Evolutionary conservation across 2,329 filamentous ascomycete genomes (phyloP).

Genomic region (Westerdykella sp.): DNA sequence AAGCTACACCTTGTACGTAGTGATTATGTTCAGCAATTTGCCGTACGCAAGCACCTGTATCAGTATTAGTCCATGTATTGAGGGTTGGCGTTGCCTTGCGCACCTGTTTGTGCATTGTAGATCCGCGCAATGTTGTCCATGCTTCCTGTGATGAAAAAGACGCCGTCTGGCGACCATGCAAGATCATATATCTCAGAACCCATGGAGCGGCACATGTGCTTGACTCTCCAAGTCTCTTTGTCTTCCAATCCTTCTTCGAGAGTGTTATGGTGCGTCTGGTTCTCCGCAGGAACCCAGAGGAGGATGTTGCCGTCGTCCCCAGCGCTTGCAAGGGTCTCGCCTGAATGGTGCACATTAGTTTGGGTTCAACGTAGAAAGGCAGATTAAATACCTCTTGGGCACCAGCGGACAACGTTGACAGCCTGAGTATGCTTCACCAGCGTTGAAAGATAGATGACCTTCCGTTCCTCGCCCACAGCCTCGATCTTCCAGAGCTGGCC

Average conservation of each 20-base stretch:
- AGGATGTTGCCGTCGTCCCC: conserved; percentile 97
- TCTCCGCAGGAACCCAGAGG: conserved; percentile 87
- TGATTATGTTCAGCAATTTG: conserved; percentile 97
- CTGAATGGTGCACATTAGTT: conserved; percentile 43
- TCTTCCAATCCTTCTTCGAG: conserved; percentile 84
- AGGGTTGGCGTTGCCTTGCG: conserved; percentile 17
- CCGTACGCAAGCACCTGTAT: conserved; percentile 51
- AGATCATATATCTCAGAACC: conserved; percentile 97
- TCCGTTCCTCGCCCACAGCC: conserved; percentile 73
- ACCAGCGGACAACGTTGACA: conserved; percentile 96
- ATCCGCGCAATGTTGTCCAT: conserved; percentile 99
- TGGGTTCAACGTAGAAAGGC: conserved; percentile 5
- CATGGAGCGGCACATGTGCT: conserved; percentile 94
- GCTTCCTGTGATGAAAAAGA: conserved; percentile 95
- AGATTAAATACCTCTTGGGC: conserved; percentile 69
- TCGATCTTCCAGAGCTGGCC: conserved; percentile 85
- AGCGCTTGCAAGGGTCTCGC: conserved; percentile 87
- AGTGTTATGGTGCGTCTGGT: conserved; percentile 58
- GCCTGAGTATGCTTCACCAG: conserved; percentile 91
- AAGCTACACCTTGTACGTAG: conserved; percentile 96
- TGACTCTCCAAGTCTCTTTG: conserved; percentile 93
- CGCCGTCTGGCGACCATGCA: conserved; percentile 95
- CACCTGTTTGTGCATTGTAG: conserved; percentile 88
- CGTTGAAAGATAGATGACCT: conserved; percentile 86
- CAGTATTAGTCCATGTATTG: conserved; percentile 12